Percentiles rank a stretch among this genome's conserved stretches.
These are phyloP conservation scores for Juglanconis sp. DNA, from an alignment of 2,329 filamentous ascomycete species.

Conservation along the genomic window DNA sequence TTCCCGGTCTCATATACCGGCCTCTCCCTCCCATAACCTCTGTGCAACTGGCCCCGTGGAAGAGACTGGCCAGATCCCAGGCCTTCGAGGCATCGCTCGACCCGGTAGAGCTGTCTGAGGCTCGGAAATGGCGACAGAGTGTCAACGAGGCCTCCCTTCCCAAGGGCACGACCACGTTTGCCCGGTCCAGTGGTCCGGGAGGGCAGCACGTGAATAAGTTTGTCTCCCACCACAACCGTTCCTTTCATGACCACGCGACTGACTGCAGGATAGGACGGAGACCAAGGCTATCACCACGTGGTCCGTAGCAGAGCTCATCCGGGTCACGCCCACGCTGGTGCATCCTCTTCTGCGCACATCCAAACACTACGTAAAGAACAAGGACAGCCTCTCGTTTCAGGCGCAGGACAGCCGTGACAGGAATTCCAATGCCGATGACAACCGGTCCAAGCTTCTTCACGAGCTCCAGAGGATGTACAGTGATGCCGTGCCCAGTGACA, in stretches of 20 bases:
- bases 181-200: constrained; percentile 59
- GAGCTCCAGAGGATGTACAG: constrained; percentile 48
- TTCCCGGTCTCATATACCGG: constrained; percentile 4
- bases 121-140: constrained; percentile 47
- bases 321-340: constrained; percentile 44
- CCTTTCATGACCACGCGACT: not conserved
- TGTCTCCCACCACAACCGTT: constrained; percentile 19
- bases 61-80: constrained; percentile 33
- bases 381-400: constrained; percentile 52
- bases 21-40: constrained; percentile 1
- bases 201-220: constrained; percentile 64
- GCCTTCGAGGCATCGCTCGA: constrained; percentile 50
- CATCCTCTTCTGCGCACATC: constrained; percentile 46
- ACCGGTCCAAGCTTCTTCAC: constrained; percentile 43
- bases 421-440: constrained; percentile 50
- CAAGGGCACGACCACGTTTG: constrained; percentile 49
- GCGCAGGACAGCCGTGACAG: constrained; percentile 53
- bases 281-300: constrained; percentile 56
- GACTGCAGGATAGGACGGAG: constrained; percentile 45
- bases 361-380: constrained; percentile 51
- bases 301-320: constrained; percentile 44
- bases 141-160: constrained; percentile 45
- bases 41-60: constrained; percentile 14
- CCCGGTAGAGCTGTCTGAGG: constrained; percentile 46
- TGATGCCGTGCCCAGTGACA: constrained; percentile 43